Conservation (phyloP, 345 rosid species). For the Linum usitatissimum region DNA sequence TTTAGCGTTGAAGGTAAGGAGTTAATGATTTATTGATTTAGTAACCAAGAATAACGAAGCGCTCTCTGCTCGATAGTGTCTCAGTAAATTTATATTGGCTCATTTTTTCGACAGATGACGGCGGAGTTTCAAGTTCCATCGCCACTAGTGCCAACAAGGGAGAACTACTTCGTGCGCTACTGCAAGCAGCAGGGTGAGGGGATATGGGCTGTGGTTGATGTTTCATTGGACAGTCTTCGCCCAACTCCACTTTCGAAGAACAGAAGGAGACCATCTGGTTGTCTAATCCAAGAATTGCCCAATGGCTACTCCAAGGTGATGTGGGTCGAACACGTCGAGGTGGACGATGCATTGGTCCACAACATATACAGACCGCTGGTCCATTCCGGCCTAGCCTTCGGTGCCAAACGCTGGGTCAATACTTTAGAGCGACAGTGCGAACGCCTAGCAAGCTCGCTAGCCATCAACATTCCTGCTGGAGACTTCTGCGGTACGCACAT, state of each 20-base stretch:
- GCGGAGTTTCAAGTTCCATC: constrained; percentile 79
- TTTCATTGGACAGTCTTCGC: constrained; percentile 59
- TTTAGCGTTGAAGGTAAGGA: too few relatives aligned
- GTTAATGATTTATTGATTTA: too few relatives aligned
- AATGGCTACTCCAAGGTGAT: constrained; percentile 84
- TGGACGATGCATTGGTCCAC: constrained; percentile 25
- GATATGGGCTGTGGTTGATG: constrained; percentile 75
- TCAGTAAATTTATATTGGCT: not conserved
- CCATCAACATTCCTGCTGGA: not conserved
- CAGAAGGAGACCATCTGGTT: constrained; percentile 73
- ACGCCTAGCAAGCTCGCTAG: constrained; percentile 16
- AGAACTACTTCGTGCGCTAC: constrained; percentile 68
- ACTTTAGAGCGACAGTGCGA: constrained; percentile 21
- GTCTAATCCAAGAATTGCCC: constrained; percentile 89
- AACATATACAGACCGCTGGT: constrained; percentile 20
- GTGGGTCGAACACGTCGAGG: constrained; percentile 50
- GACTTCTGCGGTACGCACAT: not conserved
- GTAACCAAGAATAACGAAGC: too few relatives aligned
- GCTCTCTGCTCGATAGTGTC: too few relatives aligned
- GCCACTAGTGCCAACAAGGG: constrained; percentile 76
- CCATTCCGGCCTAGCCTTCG: constrained; percentile 30
- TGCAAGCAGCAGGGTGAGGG: constrained; percentile 67
- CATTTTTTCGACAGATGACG: constrained; percentile 45
- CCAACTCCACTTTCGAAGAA: constrained; percentile 32
- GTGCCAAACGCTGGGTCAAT: constrained; percentile 49